Evolutionary conservation across 345 rosid genomes (phyloP).

Genomic region (Arabidopsis arenosa): DNA sequence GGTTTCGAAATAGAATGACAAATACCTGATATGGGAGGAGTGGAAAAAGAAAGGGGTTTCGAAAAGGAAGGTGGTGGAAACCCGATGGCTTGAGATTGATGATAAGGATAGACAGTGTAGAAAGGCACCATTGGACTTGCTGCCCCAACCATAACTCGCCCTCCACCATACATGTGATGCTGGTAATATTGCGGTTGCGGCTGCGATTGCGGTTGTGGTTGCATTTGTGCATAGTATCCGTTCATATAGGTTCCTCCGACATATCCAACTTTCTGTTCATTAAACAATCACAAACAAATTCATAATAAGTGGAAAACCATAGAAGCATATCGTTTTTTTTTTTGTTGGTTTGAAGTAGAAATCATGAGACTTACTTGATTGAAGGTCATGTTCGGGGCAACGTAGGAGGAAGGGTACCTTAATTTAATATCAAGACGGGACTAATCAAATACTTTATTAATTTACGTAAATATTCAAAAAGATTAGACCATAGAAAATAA

Average conservation of each 20-base stretch:
- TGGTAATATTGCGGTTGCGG: slow-evolving; percentile 43
- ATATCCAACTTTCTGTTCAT: slow-evolving; percentile 68
- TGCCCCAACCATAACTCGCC: slow-evolving; percentile 70
- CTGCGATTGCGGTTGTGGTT: slow-evolving; percentile 35
- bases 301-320: neutral
- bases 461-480: slow-evolving; percentile 2
- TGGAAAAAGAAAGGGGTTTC: slow-evolving; percentile 59
- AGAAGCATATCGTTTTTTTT: neutral
- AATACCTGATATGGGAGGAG: slow-evolving; percentile 62
- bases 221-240: slow-evolving; percentile 56
- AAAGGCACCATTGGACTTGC: slow-evolving; percentile 81
- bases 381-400: slow-evolving; percentile 64
- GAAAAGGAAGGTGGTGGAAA: slow-evolving; percentile 71
- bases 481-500: slow-evolving; percentile 6
- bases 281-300: slow-evolving; percentile 1
- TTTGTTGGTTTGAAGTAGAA: neutral
- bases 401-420: slow-evolving; percentile 78
- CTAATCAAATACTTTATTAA: slow-evolving; percentile 21
- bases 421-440: slow-evolving; percentile 6
- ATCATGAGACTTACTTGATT: slow-evolving; percentile 62
- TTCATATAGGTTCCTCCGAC: slow-evolving; percentile 77
- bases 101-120: slow-evolving; percentile 76
- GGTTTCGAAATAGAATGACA: neutral
- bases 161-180: slow-evolving; percentile 45
- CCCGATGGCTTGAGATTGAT: slow-evolving; percentile 79